Evolutionary conservation across 129 eudicot genomes (phyloP), one percentile per base, ranked within the genome.

Genomic region (Centrapalus pauciflorus): DNA sequence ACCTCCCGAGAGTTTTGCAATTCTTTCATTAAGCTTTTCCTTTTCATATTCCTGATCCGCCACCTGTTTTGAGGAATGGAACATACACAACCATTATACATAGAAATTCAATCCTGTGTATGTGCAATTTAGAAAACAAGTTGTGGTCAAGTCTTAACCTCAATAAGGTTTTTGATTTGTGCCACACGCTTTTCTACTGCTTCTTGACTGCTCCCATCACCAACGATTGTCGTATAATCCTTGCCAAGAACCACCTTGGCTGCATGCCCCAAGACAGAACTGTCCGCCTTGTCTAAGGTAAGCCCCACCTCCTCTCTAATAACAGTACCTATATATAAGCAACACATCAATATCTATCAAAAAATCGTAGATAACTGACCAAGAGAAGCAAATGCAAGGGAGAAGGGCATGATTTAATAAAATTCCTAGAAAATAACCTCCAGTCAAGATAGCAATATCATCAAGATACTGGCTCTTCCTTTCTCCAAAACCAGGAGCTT

Each of bases 41-140:
- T 82, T 87, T 55, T 84, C 95, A 66, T 87, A 90, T n/a, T 90
- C 94, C 61, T 84, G 89, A 26, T 90, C 90, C 4, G 96, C 93
- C 32, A 40, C 84, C 94, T 86, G 76, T 26, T 68, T 46, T 50
- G 21, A n/a, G n/a, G n/a, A n/a, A n/a, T n/a, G 35, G 17, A 48
- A 13, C 27, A 68, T 19, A 70, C 17, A 30, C 20, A 21, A n/a
- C n/a, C n/a, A n/a, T n/a, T n/a, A n/a, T n/a, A 60, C 32, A 30
- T 6, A 2, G 10, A 29, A 10, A 52, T 20, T 5, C 10, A 19
- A 57, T 7, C 3, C 19, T 0, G 8, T 35, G 30, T 29, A 20
- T 24, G 13, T 16, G 61, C 14, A 66, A n/a, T n/a, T 45, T 25
- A 35, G 19, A 24, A 66, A 7, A 43, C 28, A 46, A 55, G 3